phyloP scores from a whole-genome alignment of 2,329 filamentous ascomycete species.

The Colletotrichum acutatum region DNA sequence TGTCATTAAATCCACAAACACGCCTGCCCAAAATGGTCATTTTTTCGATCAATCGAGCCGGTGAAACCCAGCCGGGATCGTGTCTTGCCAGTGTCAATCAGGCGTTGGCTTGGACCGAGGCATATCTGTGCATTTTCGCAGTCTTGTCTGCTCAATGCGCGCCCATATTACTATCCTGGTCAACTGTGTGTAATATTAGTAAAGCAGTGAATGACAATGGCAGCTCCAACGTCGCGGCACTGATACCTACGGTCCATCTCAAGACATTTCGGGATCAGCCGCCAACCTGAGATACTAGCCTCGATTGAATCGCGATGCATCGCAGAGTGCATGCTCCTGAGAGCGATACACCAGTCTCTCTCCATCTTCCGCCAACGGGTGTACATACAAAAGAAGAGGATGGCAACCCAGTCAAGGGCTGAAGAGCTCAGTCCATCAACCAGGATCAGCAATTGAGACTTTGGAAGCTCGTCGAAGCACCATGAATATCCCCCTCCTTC shows the following conservation, averaged over 20 bases:
- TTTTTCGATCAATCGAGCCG: background rate
- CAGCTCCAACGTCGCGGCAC: background rate
- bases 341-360: background rate
- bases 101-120: background rate
- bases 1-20: background rate
- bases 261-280: constrained; percentile 6
- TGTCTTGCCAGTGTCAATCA: background rate
- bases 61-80: constrained; percentile 22
- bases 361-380: background rate
- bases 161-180: background rate
- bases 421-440: constrained; percentile 17
- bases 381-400: background rate
- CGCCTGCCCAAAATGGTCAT: constrained; percentile 17
- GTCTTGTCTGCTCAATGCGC: background rate
- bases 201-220: background rate
- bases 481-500: constrained; percentile 27
- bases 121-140: constrained; percentile 4
- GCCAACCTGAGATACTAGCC: background rate
- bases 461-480: constrained; percentile 34
- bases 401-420: background rate
- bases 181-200: background rate
- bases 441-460: constrained; percentile 19
- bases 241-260: constrained; percentile 2
- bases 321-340: background rate
- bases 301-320: background rate